phyloP scores from a whole-genome alignment of 1,284 basidiomycete genomes.

The Trichosporon faecale region DNA sequence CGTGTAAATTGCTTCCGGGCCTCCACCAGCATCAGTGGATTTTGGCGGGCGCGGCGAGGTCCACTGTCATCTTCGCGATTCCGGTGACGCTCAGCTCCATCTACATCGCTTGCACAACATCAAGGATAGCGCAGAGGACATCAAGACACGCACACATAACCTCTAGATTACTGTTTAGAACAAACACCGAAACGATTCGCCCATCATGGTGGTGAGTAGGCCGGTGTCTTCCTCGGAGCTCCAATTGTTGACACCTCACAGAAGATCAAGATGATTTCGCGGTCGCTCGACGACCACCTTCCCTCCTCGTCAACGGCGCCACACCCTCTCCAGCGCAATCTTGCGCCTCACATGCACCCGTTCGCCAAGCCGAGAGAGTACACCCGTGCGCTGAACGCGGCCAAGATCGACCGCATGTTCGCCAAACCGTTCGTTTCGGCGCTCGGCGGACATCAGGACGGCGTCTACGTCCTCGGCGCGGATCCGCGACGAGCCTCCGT shows the following conservation, averaged over 20 bases:
- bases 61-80: background rate
- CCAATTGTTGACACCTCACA: constrained; percentile 19
- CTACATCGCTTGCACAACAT: background rate
- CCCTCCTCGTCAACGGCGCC: constrained; percentile 51
- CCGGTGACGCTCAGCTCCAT: background rate
- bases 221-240: background rate
- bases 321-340: constrained; percentile 78
- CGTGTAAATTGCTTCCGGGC: background rate
- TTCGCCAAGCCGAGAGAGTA: constrained; percentile 91
- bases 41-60: constrained; percentile 2
- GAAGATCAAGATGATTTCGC: constrained; percentile 54
- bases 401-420: constrained; percentile 95
- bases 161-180: background rate
- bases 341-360: constrained; percentile 90
- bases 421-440: constrained; percentile 91
- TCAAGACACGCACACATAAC: background rate
- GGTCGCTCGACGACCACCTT: constrained; percentile 53
- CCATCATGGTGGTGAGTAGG: background rate
- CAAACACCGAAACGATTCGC: background rate
- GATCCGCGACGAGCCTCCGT: constrained; percentile 73
- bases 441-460: constrained; percentile 90
- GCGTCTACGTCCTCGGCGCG: constrained; percentile 81
- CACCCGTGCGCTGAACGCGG: constrained; percentile 87
- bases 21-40: background rate
- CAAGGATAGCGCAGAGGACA: background rate